Evolutionary conservation across 2,329 filamentous ascomycete genomes (phyloP).

Genomic region (Tolypocladium amazonense): DNA sequence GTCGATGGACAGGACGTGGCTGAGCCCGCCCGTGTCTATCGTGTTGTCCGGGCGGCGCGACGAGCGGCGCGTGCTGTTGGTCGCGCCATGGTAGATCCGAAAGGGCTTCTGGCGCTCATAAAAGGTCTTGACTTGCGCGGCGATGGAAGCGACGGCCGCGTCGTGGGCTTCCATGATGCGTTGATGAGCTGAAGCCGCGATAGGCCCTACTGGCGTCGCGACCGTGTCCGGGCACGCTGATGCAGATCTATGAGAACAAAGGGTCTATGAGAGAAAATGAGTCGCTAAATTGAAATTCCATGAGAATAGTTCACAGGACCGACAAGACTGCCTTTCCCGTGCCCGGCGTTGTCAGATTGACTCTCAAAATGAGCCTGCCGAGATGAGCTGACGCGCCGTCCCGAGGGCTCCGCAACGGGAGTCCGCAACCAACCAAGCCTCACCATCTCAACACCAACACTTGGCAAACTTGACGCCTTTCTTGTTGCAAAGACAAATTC

Average conservation of each 20-base stretch:
- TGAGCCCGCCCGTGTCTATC: slow-evolving; percentile 56
- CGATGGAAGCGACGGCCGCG: slow-evolving; percentile 29
- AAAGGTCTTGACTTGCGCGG: slow-evolving; percentile 32
- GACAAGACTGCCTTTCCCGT: neutral
- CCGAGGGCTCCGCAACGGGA: neutral
- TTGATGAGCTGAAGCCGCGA: neutral
- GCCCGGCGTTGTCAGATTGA: neutral
- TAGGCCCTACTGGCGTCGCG: neutral
- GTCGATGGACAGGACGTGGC: slow-evolving; percentile 52
- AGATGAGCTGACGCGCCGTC: neutral
- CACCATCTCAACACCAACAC: neutral
- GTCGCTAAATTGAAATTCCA: neutral
- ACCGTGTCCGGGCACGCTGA: neutral
- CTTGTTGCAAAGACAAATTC: too few species aligned
- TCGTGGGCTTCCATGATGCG: slow-evolving; percentile 32
- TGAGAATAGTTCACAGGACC: neutral
- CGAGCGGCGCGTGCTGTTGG: slow-evolving; percentile 60
- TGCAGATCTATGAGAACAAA: too few species aligned
- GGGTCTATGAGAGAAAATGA: neutral
- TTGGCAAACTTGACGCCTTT: neutral
- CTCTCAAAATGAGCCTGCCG: neutral
- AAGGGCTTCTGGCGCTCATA: slow-evolving; percentile 41
- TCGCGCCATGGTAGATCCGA: slow-evolving; percentile 68
- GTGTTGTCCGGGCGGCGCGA: slow-evolving; percentile 39
- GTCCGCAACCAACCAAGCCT: neutral